Percentiles rank a stretch among this genome's conserved stretches.
phyloP scores from a whole-genome alignment of 2,329 filamentous ascomycete genomes.

The Xylariaceae sp. region DNA sequence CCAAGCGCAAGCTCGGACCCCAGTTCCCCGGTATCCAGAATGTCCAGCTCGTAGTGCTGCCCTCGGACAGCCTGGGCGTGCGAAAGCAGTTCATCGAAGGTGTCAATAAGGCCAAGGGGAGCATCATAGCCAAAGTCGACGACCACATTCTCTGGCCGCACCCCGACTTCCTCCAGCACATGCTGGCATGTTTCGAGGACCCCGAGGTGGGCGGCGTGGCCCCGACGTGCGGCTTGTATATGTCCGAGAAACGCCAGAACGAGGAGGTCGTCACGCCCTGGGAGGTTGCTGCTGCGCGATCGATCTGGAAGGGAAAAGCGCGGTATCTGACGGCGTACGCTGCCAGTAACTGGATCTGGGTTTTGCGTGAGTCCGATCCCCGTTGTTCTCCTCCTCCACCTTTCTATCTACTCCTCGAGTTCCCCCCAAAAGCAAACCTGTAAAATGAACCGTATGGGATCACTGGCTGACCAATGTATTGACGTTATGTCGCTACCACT shows the following conservation, averaged over 20 bases:
- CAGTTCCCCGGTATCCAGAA: neutral
- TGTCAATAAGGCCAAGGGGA: conserved; percentile 2
- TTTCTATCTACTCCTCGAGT: neutral
- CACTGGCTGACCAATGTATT: neutral
- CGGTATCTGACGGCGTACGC: neutral
- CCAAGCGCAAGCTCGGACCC: neutral
- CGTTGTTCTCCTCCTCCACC: neutral
- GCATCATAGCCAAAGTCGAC: conserved; percentile 10
- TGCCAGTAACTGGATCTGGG: neutral
- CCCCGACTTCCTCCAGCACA: conserved; percentile 1
- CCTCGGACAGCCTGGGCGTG: neutral
- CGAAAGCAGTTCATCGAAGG: conserved; percentile 5
- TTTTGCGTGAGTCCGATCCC: neutral
- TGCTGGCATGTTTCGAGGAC: conserved; percentile 12
- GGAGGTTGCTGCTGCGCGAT: conserved; percentile 6
- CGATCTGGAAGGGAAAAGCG: neutral
- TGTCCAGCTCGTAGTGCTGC: neutral
- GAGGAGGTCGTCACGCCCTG: conserved; percentile 1
- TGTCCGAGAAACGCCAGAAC: conserved; percentile 5
- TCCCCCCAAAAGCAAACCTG: no score
- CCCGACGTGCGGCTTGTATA: conserved; percentile 2
- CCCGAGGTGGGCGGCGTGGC: conserved; percentile 4
- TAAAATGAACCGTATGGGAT: no score
- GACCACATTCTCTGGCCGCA: conserved; percentile 10
- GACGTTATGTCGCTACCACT: neutral